Evolutionary conservation across 352 stramenopile genomes (phyloP).

Genomic region (Blastocystis sp.): DNA sequence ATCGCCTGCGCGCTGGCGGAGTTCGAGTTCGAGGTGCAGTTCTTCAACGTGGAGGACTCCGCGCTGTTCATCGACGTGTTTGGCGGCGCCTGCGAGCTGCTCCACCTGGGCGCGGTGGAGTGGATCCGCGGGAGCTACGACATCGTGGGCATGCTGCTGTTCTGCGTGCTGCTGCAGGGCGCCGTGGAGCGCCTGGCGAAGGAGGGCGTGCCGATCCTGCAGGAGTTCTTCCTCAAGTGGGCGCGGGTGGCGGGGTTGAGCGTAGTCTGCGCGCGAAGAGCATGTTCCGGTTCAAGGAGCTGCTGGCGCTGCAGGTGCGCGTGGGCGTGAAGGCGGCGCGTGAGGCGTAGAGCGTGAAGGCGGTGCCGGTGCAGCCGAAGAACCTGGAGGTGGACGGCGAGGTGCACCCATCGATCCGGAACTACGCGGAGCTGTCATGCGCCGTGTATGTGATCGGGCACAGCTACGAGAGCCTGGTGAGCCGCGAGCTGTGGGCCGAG

Average conservation of each 20-base stretch:
- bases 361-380: constrained; percentile 18
- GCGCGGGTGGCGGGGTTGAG: neutral
- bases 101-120: neutral
- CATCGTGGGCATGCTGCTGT: constrained; percentile 28
- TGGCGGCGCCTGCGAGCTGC: constrained; percentile 1
- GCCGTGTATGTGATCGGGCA: constrained; percentile 28
- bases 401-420: neutral
- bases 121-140: constrained; percentile 16
- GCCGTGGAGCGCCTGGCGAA: constrained; percentile 37
- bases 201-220: constrained; percentile 36
- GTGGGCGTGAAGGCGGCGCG: neutral
- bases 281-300: constrained; percentile 41
- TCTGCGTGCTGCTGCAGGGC: constrained; percentile 40
- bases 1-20: constrained; percentile 29
- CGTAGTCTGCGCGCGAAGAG: constrained; percentile 36
- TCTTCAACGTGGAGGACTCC: constrained; percentile 13
- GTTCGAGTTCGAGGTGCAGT: constrained; percentile 47
- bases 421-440: constrained; percentile 25
- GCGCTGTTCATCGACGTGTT: constrained; percentile 21
- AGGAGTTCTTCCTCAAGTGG: constrained; percentile 56
- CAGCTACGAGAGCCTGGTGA: constrained; percentile 12
- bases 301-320: constrained; percentile 20
- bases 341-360: constrained; percentile 4
- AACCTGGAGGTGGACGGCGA: constrained; percentile 37
- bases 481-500: constrained; percentile 14